These are phyloP conservation scores for Mucor racemosus DNA, from an alignment of 371 early-diverging fungal genomes.

Conservation along the genomic window DNA sequence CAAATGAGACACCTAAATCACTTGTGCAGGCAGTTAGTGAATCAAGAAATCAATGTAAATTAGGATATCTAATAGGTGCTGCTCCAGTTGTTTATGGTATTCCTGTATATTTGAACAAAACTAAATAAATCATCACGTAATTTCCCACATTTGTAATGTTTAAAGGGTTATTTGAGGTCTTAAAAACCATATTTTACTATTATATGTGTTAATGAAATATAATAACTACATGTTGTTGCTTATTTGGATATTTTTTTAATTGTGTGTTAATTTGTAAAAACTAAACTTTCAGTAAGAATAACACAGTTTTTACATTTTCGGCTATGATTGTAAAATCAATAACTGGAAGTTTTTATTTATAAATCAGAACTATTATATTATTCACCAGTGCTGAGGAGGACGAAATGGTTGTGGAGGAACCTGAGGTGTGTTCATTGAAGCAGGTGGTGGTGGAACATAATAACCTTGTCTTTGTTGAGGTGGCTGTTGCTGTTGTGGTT, in stretches of 20 bases:
- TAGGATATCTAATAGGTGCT: conserved; percentile 53
- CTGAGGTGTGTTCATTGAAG: conserved; percentile 8
- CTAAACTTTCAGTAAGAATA: no score
- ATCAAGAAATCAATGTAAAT: conserved; percentile 75
- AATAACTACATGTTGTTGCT: no score
- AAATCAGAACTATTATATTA: background rate
- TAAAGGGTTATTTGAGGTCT: no score
- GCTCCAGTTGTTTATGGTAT: conserved; percentile 97
- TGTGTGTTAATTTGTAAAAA: no score
- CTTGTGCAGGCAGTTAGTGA: conserved; percentile 76
- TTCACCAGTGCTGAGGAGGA: conserved; percentile 7
- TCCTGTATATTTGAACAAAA: conserved; percentile 65
- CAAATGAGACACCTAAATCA: conserved; percentile 36
- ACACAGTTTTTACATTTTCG: no score
- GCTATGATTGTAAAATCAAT: no score
- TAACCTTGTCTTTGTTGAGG: background rate
- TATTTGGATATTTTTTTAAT: no score
- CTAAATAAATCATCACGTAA: background rate
- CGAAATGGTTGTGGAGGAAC: conserved; percentile 11
- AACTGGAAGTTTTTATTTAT: background rate
- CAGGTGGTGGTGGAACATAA: conserved; percentile 19
- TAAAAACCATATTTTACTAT: no score
- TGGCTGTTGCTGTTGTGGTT: background rate
- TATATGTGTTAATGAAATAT: no score
- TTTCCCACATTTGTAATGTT: no score